Evolutionary conservation across 306 rosid species (phyloP), one percentile per base, ranked within the genome.

Genomic region (Ormosia semicastrata): DNA sequence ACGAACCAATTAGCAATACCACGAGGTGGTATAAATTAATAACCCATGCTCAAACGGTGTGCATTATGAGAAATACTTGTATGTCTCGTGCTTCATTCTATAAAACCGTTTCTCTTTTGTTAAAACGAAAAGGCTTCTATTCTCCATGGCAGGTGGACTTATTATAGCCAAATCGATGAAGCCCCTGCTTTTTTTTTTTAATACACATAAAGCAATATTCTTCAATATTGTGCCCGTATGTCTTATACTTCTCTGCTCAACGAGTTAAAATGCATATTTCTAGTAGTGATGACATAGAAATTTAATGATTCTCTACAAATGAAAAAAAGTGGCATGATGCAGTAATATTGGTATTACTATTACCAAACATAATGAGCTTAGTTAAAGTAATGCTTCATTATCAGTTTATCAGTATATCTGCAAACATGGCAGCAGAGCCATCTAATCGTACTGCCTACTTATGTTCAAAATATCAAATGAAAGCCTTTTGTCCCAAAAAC

Each of bases 161-260:
- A 7, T 34, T 34, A 34, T 12, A 40, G 63, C 4, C 53, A 36
- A 9, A 4, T 15, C 6, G 12, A 37, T 39, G 34, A 39, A 41
- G n/a, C n/a, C 77, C 39, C 24, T n/a, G 0, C 1, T 24, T 24
- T 24, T 24, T 15, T 29, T 74, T 39, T 62, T 78, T 80, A 91
- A 66, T 87, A 89, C 58, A 89, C 86, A 66, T 86, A 91, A 60
- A 93, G 93, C 41, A 91, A 62, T 70, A 91, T 91, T 86, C 93
- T 89, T 91, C 91, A 24, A 24, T 24, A 91, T 64, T 89, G 86
- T 1, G 78, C 83, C 95, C 93, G 87, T 69, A 24, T 81, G 10
- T 91, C 95, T 83, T 87, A 44, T 91, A 91, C 70, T 91, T 91
- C 83, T 83, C 83, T 2, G 93, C 93, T 36, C 93, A 91, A 7